phyloP scores from a whole-genome alignment of 306 rosid species.

The Aeschynomene evenia region DNA sequence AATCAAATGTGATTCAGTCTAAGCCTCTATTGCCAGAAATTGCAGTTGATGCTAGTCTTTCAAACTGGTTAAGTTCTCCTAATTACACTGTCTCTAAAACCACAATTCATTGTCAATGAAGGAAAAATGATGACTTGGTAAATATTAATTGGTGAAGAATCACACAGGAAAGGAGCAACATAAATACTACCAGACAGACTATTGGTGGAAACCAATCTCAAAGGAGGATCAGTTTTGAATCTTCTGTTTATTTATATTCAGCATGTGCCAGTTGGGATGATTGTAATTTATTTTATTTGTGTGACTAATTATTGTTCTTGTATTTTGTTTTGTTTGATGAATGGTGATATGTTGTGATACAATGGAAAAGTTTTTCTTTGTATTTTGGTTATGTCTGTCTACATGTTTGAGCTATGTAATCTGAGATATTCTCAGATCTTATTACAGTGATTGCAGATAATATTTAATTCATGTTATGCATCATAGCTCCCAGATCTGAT shows the following conservation, averaged over 20 bases:
- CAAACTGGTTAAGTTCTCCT: conserved; percentile 69
- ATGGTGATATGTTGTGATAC: conserved; percentile 42
- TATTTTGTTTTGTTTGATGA: conserved; percentile 46
- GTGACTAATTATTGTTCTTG: conserved; percentile 36
- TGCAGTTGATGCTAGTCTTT: conserved; percentile 72
- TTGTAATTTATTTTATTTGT: conserved; percentile 32
- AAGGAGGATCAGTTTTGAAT: conserved; percentile 31
- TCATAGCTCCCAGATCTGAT: background rate
- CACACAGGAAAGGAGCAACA: conserved; percentile 9
- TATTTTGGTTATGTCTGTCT: conserved; percentile 19
- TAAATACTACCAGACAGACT: conserved; percentile 4
- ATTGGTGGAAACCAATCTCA: conserved; percentile 4
- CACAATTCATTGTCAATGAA: conserved; percentile 45
- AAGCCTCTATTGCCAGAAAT: conserved; percentile 61
- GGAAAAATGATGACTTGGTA: conserved; percentile 17
- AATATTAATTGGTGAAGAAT: conserved; percentile 13
- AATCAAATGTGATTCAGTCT: conserved; percentile 40
- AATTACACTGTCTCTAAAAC: conserved; percentile 31
- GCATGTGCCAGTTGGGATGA: conserved; percentile 36
- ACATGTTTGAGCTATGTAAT: conserved; percentile 30
- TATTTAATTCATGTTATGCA: background rate
- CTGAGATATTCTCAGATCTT: conserved; percentile 27
- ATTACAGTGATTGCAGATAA: background rate
- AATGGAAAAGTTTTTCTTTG: conserved; percentile 26
- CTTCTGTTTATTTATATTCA: conserved; percentile 32